Base-by-base conservation (phyloP, 805 yeast genomes). In the Metschnikowia drakensbergensis region DNA sequence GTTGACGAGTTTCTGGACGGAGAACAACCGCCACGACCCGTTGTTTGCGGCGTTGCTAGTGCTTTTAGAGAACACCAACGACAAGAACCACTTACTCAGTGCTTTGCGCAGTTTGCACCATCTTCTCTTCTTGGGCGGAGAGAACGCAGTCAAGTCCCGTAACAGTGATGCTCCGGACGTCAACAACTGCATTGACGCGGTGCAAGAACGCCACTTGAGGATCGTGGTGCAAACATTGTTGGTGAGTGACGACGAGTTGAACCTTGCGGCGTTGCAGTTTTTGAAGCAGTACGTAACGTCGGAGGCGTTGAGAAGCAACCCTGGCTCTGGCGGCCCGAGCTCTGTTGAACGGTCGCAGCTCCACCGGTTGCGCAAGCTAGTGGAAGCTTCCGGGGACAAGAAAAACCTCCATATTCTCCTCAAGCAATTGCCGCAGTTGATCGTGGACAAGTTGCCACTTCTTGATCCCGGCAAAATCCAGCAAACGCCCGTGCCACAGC, bases 61-160 rank as follows among this genome's bases (percentile, higher is more conserved):
- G 5, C 71, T 83, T 26, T 72, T 89, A 46, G 64, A 66, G 31
- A 58, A 65, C 27, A 72, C 82, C 4, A 74, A 76, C 35, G 98
- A 94, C 63, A 79, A 96, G 53, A 76, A 84, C 27, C 68, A 84
- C 47, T 68, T 88, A 31, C 77, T 88, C 29, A 79, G 90, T 4
- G 78, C 85, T 6, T 68, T 90, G 60, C 82, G 94, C 64, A 81
- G 92, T 1, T 70, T 94, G 50, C 81, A 96, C 17, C 83, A 97
- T 61, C 75, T 91, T 46, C 75, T 90, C 53, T 90, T 67, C 41
- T 60, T 67, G 30, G 64, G 66, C 39, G 67, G 63, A 37, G 51
- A 52, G n/a, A 50, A 37, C 29, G 58, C 51, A 4, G 41, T 46
- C 33, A 45, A 33, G 36, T 45, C 50, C 39, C 44, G 50, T 17